Percentiles rank a stretch among this genome's conserved stretches.
phyloP scores from a whole-genome alignment of 208 protist species.

The Leishmania gerbilli region DNA sequence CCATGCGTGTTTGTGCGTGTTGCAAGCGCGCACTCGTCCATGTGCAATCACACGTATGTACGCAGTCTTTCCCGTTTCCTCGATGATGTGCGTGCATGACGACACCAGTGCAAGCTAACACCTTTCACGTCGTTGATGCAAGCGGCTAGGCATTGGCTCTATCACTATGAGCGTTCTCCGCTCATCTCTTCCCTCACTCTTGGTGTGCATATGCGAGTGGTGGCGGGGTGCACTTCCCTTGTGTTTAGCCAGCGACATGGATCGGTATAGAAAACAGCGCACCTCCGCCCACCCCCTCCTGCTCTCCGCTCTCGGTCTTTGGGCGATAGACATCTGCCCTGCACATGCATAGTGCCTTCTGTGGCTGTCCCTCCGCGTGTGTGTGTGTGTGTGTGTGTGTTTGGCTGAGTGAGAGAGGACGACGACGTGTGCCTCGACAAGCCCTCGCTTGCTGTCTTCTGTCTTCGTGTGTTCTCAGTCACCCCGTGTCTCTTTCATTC shows the following conservation, averaged over 20 bases:
- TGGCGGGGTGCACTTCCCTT: background rate
- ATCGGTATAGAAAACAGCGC: background rate
- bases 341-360: background rate
- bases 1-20: background rate
- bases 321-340: background rate
- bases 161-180: background rate
- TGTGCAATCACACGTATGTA: background rate
- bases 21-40: background rate
- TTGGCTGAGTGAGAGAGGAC: background rate
- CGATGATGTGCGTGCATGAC: background rate
- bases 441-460: background rate
- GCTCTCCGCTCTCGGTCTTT: background rate
- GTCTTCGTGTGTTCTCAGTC: background rate
- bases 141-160: background rate
- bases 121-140: background rate
- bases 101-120: too few species aligned
- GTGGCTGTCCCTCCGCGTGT: background rate
- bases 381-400: background rate
- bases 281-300: background rate
- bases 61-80: background rate
- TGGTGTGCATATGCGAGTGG: background rate
- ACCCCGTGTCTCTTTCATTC: background rate
- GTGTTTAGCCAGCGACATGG: background rate
- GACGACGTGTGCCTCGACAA: background rate
- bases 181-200: background rate